These are phyloP conservation scores for Lecanicillium sp. DNA, from an alignment of 2,329 filamentous ascomycete species.

Conservation along the genomic window DNA sequence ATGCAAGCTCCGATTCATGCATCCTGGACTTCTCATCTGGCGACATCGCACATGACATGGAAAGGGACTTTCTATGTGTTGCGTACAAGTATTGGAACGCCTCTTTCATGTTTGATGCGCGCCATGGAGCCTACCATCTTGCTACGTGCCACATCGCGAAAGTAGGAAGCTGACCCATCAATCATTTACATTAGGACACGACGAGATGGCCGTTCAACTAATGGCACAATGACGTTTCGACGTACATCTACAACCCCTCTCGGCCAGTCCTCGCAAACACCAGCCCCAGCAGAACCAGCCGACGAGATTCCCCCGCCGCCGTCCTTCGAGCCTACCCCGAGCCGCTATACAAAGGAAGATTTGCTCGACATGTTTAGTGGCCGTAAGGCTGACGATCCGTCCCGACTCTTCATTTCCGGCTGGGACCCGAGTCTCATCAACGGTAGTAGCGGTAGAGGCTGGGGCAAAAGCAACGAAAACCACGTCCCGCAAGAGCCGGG, in stretches of 20 bases:
- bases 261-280: conserved; percentile 29
- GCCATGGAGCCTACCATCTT: too few species aligned
- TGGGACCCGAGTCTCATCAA: conserved; percentile 75
- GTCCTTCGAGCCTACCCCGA: conserved; percentile 29
- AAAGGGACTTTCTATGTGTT: too few species aligned
- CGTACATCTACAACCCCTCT: conserved; percentile 52
- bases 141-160: too few species aligned
- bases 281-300: conserved; percentile 27
- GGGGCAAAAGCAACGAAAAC: conserved; percentile 70
- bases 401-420: conserved; percentile 60
- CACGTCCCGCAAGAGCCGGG: conserved; percentile 75
- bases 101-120: neutral
- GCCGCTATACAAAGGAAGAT: conserved; percentile 71
- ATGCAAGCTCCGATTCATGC: neutral
- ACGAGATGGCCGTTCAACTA: conserved; percentile 47
- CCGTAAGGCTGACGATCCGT: conserved; percentile 42
- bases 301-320: conserved; percentile 27
- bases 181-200: too few species aligned
- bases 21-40: too few species aligned
- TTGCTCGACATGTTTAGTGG: conserved; percentile 64
- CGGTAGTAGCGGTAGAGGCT: conserved; percentile 52
- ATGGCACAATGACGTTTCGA: conserved; percentile 57
- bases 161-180: too few species aligned
- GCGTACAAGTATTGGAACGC: neutral
- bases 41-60: too few species aligned